A percentile compares a stretch with the other conserved stretches of the same genome.
These are phyloP conservation scores for Athelia psychrophila DNA, from an alignment of 1,284 basidiomycete species.

Conservation along the genomic window DNA sequence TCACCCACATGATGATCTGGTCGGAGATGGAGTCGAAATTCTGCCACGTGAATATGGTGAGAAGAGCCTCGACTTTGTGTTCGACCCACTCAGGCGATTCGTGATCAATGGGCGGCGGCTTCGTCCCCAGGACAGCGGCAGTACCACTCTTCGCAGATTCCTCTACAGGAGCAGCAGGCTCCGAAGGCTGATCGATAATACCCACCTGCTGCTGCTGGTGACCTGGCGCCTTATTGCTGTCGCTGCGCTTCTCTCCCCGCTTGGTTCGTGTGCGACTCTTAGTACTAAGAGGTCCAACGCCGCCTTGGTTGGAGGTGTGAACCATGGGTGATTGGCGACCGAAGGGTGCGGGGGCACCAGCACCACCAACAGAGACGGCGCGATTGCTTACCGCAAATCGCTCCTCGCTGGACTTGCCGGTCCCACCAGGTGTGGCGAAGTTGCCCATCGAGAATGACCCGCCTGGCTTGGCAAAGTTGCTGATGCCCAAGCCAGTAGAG, in stretches of 20 bases:
- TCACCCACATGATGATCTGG: conserved; percentile 93
- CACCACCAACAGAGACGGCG: conserved; percentile 44
- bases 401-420: not conserved
- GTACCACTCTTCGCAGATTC: no score
- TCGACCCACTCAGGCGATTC: conserved; percentile 85
- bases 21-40: conserved; percentile 89
- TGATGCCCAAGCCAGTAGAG: conserved; percentile 10
- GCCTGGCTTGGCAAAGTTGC: not conserved
- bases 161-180: conserved; percentile 70
- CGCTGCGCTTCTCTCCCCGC: conserved; percentile 62
- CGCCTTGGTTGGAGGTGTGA: conserved; percentile 77
- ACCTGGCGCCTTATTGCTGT: conserved; percentile 36
- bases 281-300: conserved; percentile 45
- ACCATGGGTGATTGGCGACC: conserved; percentile 54
- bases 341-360: conserved; percentile 42
- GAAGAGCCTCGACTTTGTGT: conserved; percentile 89
- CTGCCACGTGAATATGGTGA: conserved; percentile 97
- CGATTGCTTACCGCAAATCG: conserved; percentile 50
- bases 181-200: conserved; percentile 30
- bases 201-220: conserved; percentile 13
- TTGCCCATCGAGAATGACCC: not conserved
- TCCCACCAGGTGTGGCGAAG: not conserved
- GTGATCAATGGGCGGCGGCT: conserved; percentile 42
- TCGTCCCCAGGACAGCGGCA: conserved; percentile 47
- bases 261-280: conserved; percentile 66